Evolutionary conservation across 805 yeast species (phyloP), one percentile per base, ranked within the genome.

Genomic region (Diddensiella caesifluorescens): DNA sequence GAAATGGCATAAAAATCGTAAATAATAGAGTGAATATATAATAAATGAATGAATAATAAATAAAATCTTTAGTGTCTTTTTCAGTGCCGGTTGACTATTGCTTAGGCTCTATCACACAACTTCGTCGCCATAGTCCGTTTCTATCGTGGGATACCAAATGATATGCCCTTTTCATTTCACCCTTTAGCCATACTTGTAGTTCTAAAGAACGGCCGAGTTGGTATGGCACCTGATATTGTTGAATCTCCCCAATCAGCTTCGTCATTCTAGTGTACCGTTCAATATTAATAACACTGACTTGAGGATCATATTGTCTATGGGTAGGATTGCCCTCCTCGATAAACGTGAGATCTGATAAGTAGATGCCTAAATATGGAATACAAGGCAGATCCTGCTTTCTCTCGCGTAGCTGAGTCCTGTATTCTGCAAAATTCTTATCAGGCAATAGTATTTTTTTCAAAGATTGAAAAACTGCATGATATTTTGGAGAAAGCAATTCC

Each of bases 261-360:
- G 61, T 50, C 3, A 51, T 34, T n/a, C 62, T 52, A 30, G 50
- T 45, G 42, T 60, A 61, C 25, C 64, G 52, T 38, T 64, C 68
- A 31, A 64, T 56, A 42, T 64, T 64, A 47, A 64, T 55, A 20
- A 57, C 48, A 9, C 46, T 39, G 13, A 22, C 35, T 1, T 36
- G 38, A 6, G 40, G 36, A 5, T 23, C 35, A n/a, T 38, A 36
- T 30, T 35, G 27, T 22, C 57, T 33, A 21, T 26, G 35, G 20
- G 39, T 42, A 12, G 63, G 56, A 42, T 62, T 64, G 22, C 68
- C 68, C 44, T 64, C 68, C 32, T 57, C 63, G 23, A 61, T 51
- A 32, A 64, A 55, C 12, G 63, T 61, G 33, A 64, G 42, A 32
- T 64, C 68, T n/a, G 62, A 50, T 5, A 62, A 51, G 29, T 55